A percentile compares a stretch with the other conserved stretches of the same genome.
These are phyloP conservation scores for Leucaena leucocephala DNA, from an alignment of 306 rosid species.

Conservation along the genomic window DNA sequence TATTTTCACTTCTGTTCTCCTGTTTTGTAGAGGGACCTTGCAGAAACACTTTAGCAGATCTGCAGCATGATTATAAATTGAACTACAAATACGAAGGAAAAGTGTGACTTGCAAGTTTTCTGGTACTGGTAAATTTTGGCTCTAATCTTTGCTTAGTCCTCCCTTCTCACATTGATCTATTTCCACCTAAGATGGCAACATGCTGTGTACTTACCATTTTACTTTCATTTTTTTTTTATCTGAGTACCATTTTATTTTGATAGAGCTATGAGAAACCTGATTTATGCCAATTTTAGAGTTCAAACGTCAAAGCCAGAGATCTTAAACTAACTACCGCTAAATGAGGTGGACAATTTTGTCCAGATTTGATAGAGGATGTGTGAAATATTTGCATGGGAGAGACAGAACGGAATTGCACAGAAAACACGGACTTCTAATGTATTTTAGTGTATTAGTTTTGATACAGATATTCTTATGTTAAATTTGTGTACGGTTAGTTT, in stretches of 20 bases:
- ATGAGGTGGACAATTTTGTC: not conserved
- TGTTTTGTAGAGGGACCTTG: conserved; percentile 92
- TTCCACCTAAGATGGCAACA: conserved; percentile 22
- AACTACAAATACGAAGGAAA: conserved; percentile 81
- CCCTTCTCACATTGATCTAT: conserved; percentile 27
- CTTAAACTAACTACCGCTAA: not conserved
- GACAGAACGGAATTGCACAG: conserved; percentile 12
- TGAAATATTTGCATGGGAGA: conserved; percentile 3
- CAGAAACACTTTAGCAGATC: conserved; percentile 72
- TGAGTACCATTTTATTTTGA: not conserved
- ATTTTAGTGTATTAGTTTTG: conserved; percentile 6
- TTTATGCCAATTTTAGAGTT: conserved; percentile 14
- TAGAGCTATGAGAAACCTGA: conserved; percentile 12
- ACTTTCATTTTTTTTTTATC: too few species aligned
- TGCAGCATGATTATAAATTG: conserved; percentile 74
- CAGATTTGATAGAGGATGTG: conserved; percentile 7
- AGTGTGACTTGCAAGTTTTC: conserved; percentile 52
- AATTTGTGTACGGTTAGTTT: not conserved
- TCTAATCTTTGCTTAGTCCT: conserved; percentile 23
- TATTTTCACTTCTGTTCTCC: conserved; percentile 21
- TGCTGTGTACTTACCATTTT: conserved; percentile 2
- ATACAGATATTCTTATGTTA: conserved; percentile 8
- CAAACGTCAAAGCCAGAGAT: conserved; percentile 3
- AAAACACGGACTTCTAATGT: not conserved
- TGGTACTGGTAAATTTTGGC: conserved; percentile 27